These are phyloP conservation scores for Inonotus obliquus DNA, from an alignment of 1,284 basidiomycete genomes.

Conservation along the genomic window DNA sequence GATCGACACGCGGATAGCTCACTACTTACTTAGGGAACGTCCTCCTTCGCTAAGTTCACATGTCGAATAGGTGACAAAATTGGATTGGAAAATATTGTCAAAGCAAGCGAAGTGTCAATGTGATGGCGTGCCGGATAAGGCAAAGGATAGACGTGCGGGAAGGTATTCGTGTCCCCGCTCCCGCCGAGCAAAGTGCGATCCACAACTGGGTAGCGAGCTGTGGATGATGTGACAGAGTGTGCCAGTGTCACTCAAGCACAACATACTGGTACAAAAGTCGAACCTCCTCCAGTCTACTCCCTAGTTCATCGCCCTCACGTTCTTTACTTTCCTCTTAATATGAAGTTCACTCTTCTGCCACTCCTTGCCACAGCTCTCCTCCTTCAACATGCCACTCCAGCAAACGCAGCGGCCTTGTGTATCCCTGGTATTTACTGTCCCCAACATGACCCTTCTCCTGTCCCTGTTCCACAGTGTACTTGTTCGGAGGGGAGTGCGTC, in stretches of 20 bases:
- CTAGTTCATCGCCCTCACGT: not conserved
- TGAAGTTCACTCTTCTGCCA: slow-evolving; percentile 8
- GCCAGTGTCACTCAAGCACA: no score
- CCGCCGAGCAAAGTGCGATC: not conserved
- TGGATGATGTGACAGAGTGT: no score
- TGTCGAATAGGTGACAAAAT: no score
- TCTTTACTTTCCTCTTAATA: not conserved
- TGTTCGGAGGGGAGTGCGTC: not conserved
- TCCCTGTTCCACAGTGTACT: not conserved
- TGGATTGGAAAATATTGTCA: no score
- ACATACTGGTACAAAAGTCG: no score
- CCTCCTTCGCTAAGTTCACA: no score
- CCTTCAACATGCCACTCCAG: slow-evolving; percentile 1
- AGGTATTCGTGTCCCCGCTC: not conserved
- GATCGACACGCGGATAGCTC: no score
- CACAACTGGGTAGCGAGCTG: no score
- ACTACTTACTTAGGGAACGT: no score
- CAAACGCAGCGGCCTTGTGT: not conserved
- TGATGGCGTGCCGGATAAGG: not conserved
- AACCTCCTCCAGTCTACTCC: no score
- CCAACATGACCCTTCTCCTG: not conserved
- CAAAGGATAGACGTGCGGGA: not conserved
- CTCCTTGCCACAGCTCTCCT: slow-evolving; percentile 5
- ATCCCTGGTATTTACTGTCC: slow-evolving; percentile 3
- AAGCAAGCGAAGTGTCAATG: not conserved